A percentile compares a stretch with the other conserved stretches of the same genome.
These are phyloP conservation scores for Dendryphion nanum DNA, from an alignment of 2,329 filamentous ascomycete species.

Conservation along the genomic window DNA sequence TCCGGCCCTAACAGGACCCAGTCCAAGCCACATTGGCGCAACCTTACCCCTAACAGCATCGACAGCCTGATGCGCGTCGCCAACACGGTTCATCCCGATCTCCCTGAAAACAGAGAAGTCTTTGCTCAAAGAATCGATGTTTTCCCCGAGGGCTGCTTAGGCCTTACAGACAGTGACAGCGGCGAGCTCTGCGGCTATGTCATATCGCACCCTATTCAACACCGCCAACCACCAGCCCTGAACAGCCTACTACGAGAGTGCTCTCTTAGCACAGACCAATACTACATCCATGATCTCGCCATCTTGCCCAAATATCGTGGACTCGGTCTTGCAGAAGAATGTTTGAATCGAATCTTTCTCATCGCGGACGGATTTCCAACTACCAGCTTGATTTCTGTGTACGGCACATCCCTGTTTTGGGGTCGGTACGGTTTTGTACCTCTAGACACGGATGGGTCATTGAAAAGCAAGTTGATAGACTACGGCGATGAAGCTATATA, in stretches of 20 bases:
- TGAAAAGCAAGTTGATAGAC: conserved; percentile 9
- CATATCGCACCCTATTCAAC: conserved; percentile 16
- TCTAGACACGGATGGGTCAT: conserved; percentile 1
- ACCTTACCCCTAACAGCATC: conserved; percentile 6
- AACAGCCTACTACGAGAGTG: conserved; percentile 9
- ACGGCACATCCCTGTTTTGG: conserved; percentile 12
- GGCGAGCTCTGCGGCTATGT: conserved; percentile 12
- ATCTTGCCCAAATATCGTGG: conserved; percentile 13
- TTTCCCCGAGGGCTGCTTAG: conserved; percentile 15
- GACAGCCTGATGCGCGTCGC: conserved; percentile 7
- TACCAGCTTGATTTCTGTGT: conserved; percentile 13
- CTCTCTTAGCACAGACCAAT: conserved; percentile 10
- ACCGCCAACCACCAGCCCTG: conserved; percentile 10
- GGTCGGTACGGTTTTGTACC: conserved; percentile 12
- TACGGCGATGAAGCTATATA: conserved; percentile 15
- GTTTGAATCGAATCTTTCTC: conserved; percentile 3
- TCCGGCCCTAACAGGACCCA: too few species aligned
- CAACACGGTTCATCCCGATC: conserved; percentile 10
- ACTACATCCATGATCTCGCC: conserved; percentile 19
- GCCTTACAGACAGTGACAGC: conserved; percentile 4
- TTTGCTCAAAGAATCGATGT: conserved; percentile 14
- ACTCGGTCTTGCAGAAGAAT: conserved; percentile 3
- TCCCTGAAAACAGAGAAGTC: conserved; percentile 15
- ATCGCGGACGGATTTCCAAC: conserved; percentile 7
- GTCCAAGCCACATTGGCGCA: conserved; percentile 5